These are phyloP conservation scores for Coemansia umbellata DNA, from an alignment of 192 early-diverging fungal genomes.

Conservation along the genomic window DNA sequence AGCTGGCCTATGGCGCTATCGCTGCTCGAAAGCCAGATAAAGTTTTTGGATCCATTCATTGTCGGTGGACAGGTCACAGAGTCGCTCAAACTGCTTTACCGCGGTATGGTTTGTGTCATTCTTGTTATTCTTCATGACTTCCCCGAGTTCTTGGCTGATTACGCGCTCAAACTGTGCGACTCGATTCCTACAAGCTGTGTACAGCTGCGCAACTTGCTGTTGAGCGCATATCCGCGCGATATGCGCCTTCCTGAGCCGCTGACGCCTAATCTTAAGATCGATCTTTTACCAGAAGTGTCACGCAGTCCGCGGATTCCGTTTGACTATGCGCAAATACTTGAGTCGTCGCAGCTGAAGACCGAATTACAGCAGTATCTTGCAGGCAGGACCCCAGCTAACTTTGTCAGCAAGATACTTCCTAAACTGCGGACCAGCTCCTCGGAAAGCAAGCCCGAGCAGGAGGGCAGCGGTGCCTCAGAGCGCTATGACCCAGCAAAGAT, in stretches of 20 bases:
- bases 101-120: conserved; percentile 83
- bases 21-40: conserved; percentile 78
- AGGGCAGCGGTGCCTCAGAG: neutral
- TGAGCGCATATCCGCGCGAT: conserved; percentile 92
- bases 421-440: conserved; percentile 1
- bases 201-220: conserved; percentile 91
- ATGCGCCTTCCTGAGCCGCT: conserved; percentile 98
- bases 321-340: conserved; percentile 70
- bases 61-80: conserved; percentile 64
- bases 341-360: conserved; percentile 58
- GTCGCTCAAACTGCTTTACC: conserved; percentile 80
- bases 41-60: conserved; percentile 84
- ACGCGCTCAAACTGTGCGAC: conserved; percentile 88
- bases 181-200: conserved; percentile 88
- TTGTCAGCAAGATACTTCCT: conserved; percentile 4
- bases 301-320: conserved; percentile 82
- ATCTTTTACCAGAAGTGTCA: conserved; percentile 83
- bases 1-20: conserved; percentile 85
- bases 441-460: neutral
- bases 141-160: conserved; percentile 93
- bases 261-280: conserved; percentile 91
- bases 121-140: conserved; percentile 94
- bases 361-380: conserved; percentile 74
- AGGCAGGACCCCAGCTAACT: conserved; percentile 47
- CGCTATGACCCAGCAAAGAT: conserved; percentile 77